Evolutionary conservation across 2,329 filamentous ascomycete genomes (phyloP).

Genomic region (Alternaria alternata): DNA sequence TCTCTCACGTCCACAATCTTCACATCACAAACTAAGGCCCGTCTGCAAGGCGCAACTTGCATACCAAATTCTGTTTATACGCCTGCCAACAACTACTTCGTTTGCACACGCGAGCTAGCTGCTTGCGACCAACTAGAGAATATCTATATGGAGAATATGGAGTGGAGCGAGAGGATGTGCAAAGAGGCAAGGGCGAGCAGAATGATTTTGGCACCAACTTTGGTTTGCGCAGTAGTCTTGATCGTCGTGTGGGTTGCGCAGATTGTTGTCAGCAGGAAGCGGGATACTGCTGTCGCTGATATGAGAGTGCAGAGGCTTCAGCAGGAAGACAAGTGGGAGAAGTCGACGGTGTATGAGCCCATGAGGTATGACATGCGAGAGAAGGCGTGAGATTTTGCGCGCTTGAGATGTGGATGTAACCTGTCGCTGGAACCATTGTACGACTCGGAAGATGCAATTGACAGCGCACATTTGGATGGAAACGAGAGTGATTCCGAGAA

Average conservation of each 20-base stretch:
- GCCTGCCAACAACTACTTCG: neutral
- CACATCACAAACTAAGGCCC: neutral
- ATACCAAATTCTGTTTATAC: neutral
- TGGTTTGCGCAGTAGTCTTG: neutral
- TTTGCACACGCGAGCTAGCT: constrained; percentile 5
- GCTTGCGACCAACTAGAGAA: neutral
- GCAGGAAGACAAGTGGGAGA: neutral
- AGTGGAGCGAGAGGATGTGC: neutral
- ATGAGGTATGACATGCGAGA: neutral
- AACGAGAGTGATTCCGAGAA: neutral
- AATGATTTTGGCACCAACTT: neutral
- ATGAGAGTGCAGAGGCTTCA: neutral
- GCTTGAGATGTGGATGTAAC: neutral
- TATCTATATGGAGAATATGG: neutral
- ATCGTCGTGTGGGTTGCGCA: neutral
- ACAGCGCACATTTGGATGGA: neutral
- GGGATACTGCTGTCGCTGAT: neutral
- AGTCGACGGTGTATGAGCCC: neutral
- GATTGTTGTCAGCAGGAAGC: neutral
- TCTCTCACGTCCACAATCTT: neutral
- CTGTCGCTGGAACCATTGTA: neutral
- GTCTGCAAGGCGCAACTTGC: neutral
- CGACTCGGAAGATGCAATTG: neutral
- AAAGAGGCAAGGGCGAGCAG: neutral
- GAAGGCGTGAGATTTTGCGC: neutral